A percentile compares a stretch with the other conserved stretches of the same genome.
phyloP scores from a whole-genome alignment of 805 yeast species.

The Maudiozyma bulderi region DNA sequence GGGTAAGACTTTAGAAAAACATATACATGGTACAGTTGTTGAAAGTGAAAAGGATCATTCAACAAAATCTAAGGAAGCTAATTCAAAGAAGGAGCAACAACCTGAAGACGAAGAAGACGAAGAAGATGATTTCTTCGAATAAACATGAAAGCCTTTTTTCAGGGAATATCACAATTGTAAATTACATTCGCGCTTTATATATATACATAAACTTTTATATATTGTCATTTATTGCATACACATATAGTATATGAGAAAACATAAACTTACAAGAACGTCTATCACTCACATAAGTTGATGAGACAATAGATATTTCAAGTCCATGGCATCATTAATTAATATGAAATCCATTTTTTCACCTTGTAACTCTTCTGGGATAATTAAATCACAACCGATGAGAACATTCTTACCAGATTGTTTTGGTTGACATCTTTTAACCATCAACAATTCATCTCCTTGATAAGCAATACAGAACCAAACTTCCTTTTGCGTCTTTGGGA shows the following conservation, averaged over 20 bases:
- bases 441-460: constrained; percentile 42
- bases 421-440: constrained; percentile 73
- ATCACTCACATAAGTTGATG: constrained; percentile 9
- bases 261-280: not conserved
- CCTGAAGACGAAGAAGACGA: constrained; percentile 18
- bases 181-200: not conserved
- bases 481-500: constrained; percentile 86
- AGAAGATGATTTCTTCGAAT: constrained; percentile 40
- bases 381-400: constrained; percentile 33
- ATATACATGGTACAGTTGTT: constrained; percentile 17
- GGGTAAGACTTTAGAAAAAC: constrained; percentile 27
- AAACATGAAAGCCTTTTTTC: not conserved
- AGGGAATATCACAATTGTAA: not conserved
- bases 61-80: constrained; percentile 6
- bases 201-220: constrained; percentile 1
- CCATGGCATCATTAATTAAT: constrained; percentile 59
- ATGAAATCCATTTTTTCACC: constrained; percentile 40
- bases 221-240: not conserved
- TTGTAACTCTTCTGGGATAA: constrained; percentile 39
- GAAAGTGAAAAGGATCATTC: constrained; percentile 4
- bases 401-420: constrained; percentile 26
- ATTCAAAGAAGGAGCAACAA: constrained; percentile 15
- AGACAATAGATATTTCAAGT: constrained; percentile 35
- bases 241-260: too few species aligned
- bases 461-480: constrained; percentile 77